Evolutionary conservation across 495 filamentous ascomycete species (phyloP), one percentile per base, ranked within the genome.

Genomic region (Penicillium tannophilum): DNA sequence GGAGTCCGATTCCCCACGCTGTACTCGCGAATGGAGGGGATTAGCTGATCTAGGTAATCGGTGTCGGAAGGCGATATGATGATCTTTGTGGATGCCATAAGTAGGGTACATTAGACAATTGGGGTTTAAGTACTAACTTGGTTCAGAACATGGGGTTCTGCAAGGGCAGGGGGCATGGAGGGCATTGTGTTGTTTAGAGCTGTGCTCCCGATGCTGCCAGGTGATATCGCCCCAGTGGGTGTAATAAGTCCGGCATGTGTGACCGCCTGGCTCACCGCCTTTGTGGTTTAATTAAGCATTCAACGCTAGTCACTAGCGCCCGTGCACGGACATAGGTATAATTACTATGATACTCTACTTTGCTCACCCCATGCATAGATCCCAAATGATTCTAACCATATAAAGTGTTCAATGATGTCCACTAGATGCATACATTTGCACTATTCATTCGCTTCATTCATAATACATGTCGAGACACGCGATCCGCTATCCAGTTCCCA

Each of bases 1-100:
- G 81, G 78, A 7, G 89, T 87, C 48, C 89, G 85, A 52, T 87
- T 85, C n/a, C 88, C 88, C 49, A 84, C 78, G 48, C 89, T 88
- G 62, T 90, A 91, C 81, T 97, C 92, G 77, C 89, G 91, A 46
- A 99, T 88, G 0, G 92, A 91, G 14, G 92, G 91, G 20, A 98
- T 93, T 52, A 98, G 77, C 70, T 96, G 94, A 66, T 97, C 93
- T 54, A 98, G 86, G 66, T 97, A 97, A 60, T 99, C 94, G 55
- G 86, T 84, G 59, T 98, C 95, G 6, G 91, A 93, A 20, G 93
- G 87, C 14, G 92, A 90, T 64, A 95, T 88, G 56, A 96, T 90
- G 63, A 97, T 92, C 90, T 98, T 56, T 26, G 30, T 16, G 31
- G 14, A 9, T 36, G 6, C 12, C 33, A 11, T 36, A 10, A 36